Conservation (phyloP, 2,329 filamentous ascomycete species). For the Penicillium fuscoglaucum region DNA sequence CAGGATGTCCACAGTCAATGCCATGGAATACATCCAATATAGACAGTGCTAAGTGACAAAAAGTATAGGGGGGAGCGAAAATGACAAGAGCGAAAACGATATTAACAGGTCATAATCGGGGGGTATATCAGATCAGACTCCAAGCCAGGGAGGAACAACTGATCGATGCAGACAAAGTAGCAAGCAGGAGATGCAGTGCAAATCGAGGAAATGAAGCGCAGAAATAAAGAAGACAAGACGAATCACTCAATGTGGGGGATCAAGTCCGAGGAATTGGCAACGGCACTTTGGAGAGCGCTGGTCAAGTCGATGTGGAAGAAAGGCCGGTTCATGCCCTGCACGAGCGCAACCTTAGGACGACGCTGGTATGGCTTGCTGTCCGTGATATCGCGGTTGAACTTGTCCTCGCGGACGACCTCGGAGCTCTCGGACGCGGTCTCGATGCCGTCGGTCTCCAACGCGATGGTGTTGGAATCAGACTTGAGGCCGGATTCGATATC, state of each 20-base stretch:
- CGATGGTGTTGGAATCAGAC: conserved; percentile 31
- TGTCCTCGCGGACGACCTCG: conserved; percentile 34
- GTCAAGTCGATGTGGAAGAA: conserved; percentile 94
- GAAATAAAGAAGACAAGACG: neutral
- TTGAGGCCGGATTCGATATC: conserved; percentile 39
- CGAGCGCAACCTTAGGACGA: conserved; percentile 57
- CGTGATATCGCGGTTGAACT: conserved; percentile 48
- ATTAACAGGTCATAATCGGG: conserved; percentile 26
- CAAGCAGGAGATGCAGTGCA: conserved; percentile 5
- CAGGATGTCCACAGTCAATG: neutral
- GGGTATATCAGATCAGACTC: conserved; percentile 23
- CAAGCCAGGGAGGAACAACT: conserved; percentile 22
- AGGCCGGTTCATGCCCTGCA: conserved; percentile 84
- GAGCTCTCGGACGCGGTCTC: conserved; percentile 32
- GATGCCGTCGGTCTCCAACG: conserved; percentile 32
- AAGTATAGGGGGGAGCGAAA: neutral
- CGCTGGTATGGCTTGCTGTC: conserved; percentile 50
- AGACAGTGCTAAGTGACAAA: conserved; percentile 7
- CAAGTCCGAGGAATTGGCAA: conserved; percentile 68
- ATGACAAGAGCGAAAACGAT: neutral
- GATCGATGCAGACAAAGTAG: conserved; percentile 15
- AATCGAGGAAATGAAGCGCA: neutral
- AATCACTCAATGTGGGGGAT: conserved; percentile 13
- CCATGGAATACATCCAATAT: conserved; percentile 2
- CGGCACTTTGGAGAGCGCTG: conserved; percentile 81